These are phyloP conservation scores for Dalbergia cochinchinensis DNA, from an alignment of 306 rosid genomes.

Conservation along the genomic window DNA sequence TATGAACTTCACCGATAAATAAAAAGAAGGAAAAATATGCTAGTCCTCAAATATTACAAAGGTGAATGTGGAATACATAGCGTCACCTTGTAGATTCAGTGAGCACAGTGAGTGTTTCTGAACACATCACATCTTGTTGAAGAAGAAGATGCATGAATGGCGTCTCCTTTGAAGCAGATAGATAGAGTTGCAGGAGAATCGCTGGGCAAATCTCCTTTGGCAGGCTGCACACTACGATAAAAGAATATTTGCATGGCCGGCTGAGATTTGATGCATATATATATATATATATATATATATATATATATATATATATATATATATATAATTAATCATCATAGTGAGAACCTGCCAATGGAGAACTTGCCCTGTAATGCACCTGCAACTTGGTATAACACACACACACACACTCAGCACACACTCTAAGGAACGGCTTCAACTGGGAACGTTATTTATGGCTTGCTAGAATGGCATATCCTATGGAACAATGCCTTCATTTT, in stretches of 20 bases:
- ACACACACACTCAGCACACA: too few relatives aligned
- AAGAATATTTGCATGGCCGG: too few relatives aligned
- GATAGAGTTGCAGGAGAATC: slow-evolving; percentile 47
- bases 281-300: too few relatives aligned
- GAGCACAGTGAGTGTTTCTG: neutral
- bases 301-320: too few relatives aligned
- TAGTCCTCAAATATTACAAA: neutral
- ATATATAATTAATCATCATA: neutral
- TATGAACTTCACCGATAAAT: neutral
- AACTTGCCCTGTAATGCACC: slow-evolving; percentile 68
- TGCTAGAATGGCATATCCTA: slow-evolving; percentile 55
- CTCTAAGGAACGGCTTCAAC: neutral
- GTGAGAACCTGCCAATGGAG: slow-evolving; percentile 64
- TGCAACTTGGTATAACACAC: slow-evolving; percentile 20
- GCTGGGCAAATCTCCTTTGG: slow-evolving; percentile 86
- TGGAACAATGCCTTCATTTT: slow-evolving; percentile 54
- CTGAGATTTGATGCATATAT: too few relatives aligned
- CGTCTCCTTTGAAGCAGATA: too few relatives aligned
- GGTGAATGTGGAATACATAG: neutral
- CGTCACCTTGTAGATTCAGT: neutral
- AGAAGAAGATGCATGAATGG: neutral
- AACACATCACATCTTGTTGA: neutral
- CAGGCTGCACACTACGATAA: slow-evolving; percentile 42
- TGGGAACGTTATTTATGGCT: slow-evolving; percentile 37
- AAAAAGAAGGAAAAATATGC: neutral